phyloP scores from a whole-genome alignment of 23 red algal genomes.

The Gracilaria domingensis region DNA sequence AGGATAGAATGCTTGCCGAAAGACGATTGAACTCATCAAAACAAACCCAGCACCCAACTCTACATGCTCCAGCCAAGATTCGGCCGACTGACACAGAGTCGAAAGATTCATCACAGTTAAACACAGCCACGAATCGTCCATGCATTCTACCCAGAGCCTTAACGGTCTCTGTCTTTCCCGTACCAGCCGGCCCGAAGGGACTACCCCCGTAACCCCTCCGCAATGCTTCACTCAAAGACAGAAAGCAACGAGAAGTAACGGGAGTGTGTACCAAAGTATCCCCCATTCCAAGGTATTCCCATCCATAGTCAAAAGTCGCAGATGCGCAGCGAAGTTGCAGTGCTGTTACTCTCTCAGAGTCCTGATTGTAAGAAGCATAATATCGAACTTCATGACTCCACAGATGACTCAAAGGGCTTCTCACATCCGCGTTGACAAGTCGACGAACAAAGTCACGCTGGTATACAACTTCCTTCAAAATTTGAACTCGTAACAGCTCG shows the following conservation, averaged over 20 bases:
- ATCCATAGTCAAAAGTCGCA: conserved; percentile 57
- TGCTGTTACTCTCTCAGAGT: background rate
- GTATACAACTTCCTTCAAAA: conserved; percentile 78
- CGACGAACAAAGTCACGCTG: conserved; percentile 52
- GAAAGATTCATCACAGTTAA: conserved; percentile 85
- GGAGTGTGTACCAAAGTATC: conserved; percentile 67
- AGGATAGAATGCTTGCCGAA: conserved; percentile 62
- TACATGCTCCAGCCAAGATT: conserved; percentile 73
- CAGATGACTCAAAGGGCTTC: background rate
- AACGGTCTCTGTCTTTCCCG: conserved; percentile 83
- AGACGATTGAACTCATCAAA: conserved; percentile 88
- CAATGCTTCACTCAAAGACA: conserved; percentile 60
- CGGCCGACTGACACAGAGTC: conserved; percentile 75
- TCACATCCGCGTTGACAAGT: conserved; percentile 1
- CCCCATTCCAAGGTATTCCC: conserved; percentile 78
- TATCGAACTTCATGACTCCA: conserved; percentile 59
- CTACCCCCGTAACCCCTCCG: conserved; percentile 60
- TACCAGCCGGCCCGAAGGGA: conserved; percentile 76
- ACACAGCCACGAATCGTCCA: conserved; percentile 71
- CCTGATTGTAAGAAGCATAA: background rate
- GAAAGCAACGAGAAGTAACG: conserved; percentile 64
- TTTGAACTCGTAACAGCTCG: conserved; percentile 30
- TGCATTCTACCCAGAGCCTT: conserved; percentile 71
- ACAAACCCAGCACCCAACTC: conserved; percentile 72
- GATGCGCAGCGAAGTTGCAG: conserved; percentile 30